Conservation (phyloP, 805 yeast genomes). For the Candida parachauliodes region DNA sequence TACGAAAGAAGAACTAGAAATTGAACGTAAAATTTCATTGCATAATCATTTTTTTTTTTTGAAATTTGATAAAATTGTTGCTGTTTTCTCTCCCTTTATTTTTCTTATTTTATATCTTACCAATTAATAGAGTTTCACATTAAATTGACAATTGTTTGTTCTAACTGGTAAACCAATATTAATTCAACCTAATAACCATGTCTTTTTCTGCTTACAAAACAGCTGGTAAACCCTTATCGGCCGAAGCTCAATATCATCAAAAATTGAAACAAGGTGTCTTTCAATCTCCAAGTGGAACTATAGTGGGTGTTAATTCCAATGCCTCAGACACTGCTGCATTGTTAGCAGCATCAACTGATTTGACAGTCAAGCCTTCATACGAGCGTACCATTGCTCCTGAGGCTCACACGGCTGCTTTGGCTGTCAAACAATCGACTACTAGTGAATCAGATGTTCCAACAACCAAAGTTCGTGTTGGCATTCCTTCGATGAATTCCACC, state of each 20-base stretch:
- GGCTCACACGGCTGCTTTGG: constrained; percentile 63
- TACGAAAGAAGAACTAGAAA: too few species aligned
- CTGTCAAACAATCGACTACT: constrained; percentile 42
- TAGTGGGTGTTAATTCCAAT: constrained; percentile 61
- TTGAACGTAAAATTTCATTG: too few species aligned
- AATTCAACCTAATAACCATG: too few species aligned
- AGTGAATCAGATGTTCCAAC: constrained; percentile 22
- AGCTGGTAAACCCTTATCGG: constrained; percentile 67
- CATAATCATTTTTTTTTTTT: too few species aligned
- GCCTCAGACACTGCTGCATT: constrained; percentile 78
- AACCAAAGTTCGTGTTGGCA: constrained; percentile 21
- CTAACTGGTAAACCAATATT: too few species aligned
- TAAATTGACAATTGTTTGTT: too few species aligned
- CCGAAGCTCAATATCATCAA: constrained; percentile 73
- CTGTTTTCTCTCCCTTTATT: too few species aligned
- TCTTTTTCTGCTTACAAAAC: constrained; percentile 56
- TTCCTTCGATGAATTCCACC: constrained; percentile 27
- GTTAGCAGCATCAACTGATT: constrained; percentile 64
- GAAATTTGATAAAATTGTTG: too few species aligned
- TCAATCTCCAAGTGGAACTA: constrained; percentile 44
- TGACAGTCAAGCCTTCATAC: constrained; percentile 58
- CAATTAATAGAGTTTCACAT: too few species aligned
- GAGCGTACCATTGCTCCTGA: constrained; percentile 57
- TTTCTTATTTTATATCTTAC: too few species aligned
- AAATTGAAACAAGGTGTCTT: constrained; percentile 66